Base-by-base conservation (phyloP, 106 monocot genomes). In the Alisma plantagoaquatica region DNA sequence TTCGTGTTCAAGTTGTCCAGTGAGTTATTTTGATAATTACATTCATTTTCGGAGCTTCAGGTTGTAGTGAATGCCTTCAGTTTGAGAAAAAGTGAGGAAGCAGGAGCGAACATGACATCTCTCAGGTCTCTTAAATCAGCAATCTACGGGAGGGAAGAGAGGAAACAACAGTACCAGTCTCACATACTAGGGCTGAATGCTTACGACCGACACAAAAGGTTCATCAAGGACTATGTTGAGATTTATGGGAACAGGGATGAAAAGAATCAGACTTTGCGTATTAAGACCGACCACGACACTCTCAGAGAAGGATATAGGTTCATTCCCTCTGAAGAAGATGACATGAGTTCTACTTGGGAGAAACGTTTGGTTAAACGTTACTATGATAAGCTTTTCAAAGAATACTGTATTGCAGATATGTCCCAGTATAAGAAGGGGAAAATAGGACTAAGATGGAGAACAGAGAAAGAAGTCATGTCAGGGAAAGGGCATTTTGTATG, bases 361-460 rank as follows among this genome's bases (percentile, higher is more conserved):
- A 98, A 90, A 62, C 81, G 74, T 69, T 83, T 98, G 4, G 98
- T 98, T 27, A 98, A 98, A 52, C 89, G 85, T 41, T 98, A 98
- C 43, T 79, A 98, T 79, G 85, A 90, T 68, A 98, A 98, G 69
- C 90, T 98, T 57, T 98, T 90, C 52, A 98, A 86, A 69, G 98
- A 98, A 85, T 99, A 99, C 56, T 99, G 98, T 49, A 84, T 99
- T 65, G 98, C 90, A 51, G 98, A 99, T 61, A 99, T 99, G 90
- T 76, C 98, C 48, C 78, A 68, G 4, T 98, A 90, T 79, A 98
- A 65, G 69, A 82, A 71, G 70, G 98, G 90, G 65, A 99, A 90
- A 90, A 75, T 90, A 73, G 98, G 98, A 9, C 60, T 99, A 53
- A 90, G 98, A 60, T 99, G 98, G 98, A 99, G 98, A 74, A 99